phyloP scores from a whole-genome alignment of 257 asterid species.

The Gentiana straminea region DNA sequence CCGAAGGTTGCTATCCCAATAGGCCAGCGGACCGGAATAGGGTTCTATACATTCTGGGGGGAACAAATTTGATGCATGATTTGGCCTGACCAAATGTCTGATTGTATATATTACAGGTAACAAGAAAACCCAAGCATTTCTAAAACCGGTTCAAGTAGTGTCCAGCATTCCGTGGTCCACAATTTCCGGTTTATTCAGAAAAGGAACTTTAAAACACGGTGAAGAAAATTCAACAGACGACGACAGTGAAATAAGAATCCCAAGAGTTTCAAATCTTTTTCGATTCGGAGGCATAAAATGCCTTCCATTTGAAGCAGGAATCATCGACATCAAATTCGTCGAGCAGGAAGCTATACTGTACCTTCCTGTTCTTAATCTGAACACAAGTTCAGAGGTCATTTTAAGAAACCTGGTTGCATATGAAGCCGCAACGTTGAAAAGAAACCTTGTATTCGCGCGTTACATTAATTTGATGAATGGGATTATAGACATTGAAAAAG shows the following conservation, averaged over 20 bases:
- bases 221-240: slow-evolving; percentile 6
- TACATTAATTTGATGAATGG: slow-evolving; percentile 52
- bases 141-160: slow-evolving; percentile 13
- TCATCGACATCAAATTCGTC: slow-evolving; percentile 19
- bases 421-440: slow-evolving; percentile 29
- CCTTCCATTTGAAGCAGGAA: slow-evolving; percentile 14
- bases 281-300: slow-evolving; percentile 14
- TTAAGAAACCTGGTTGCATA: slow-evolving; percentile 45
- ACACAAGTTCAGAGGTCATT: slow-evolving; percentile 26
- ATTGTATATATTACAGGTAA: not conserved
- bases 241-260: slow-evolving; percentile 13
- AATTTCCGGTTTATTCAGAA: slow-evolving; percentile 13
- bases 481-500: slow-evolving; percentile 24
- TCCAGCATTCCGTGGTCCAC: slow-evolving; percentile 20
- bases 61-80: too few relatives aligned
- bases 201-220: slow-evolving; percentile 1
- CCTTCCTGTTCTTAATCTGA: slow-evolving; percentile 36
- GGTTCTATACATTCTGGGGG: too few relatives aligned
- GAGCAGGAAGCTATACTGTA: slow-evolving; percentile 13
- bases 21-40: too few relatives aligned
- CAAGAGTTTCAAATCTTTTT: slow-evolving; percentile 15
- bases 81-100: too few relatives aligned
- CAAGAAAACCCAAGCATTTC: slow-evolving; percentile 6
- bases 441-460: slow-evolving; percentile 28
- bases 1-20: too few relatives aligned